Base-by-base conservation (phyloP, 805 yeast species). In the Sugiyamaella marilandica region DNA sequence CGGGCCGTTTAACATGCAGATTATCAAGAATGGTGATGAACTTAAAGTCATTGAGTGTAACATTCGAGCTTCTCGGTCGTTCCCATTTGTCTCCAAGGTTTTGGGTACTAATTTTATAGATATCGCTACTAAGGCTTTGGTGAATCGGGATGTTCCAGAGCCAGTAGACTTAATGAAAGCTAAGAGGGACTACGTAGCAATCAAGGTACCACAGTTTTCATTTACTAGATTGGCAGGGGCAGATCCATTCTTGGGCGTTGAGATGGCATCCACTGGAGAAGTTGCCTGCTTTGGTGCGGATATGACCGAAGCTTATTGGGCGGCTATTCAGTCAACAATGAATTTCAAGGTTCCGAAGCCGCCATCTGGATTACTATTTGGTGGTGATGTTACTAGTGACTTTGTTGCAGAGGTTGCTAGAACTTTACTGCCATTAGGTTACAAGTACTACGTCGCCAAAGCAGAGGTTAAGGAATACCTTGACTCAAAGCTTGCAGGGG, bases 231-330 rank as follows among this genome's bases (percentile, higher is more conserved):
- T 94, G 65, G 97, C 98, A 16, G 99, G 99, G 61, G 99, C 99
- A 48, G 99, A 94, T 72, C 99, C 99, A 59, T 91, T 87, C 79
- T 78, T 94, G 67, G 99, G 99, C 59, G 99, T 94, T 61, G 99
- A 94, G 76, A 94, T 94, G 99, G 85, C 98, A 5, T 91, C 98
- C 10, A 94, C 99, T 49, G 99, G 99, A 72, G 99, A 94, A 75
- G 87, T 94, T 68, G 99, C 99, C 31, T 87, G 97, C 69, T 94
- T 94, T 68, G 99, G 99, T 63, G 76, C 76, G 57, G 85, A 88
- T 70, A 70, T 85, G 57, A 64, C 79, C 52, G 98, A 94, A 73
- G 96, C 98, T 34, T 94, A 94, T 80, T 94, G 98, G 98, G 85
- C 97, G 44, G 85, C 98, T 13, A 82, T 92, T 64, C 97, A 94